Conservation (phyloP, 495 filamentous ascomycete genomes). For the Aspergillus biplanus region DNA sequence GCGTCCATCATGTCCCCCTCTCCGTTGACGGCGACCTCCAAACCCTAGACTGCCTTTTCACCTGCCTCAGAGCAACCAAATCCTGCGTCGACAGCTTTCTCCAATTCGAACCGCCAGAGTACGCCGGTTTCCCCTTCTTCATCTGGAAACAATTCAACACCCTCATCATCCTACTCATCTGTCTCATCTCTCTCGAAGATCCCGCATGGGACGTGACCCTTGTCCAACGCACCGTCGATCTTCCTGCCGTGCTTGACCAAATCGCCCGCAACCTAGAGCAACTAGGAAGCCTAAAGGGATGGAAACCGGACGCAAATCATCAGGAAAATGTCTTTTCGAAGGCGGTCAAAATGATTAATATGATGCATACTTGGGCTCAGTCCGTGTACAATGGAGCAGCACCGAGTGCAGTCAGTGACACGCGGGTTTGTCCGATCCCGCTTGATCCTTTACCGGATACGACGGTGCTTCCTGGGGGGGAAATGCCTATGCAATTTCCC, state of each 20-base stretch:
- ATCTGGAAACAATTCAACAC: slow-evolving; percentile 27
- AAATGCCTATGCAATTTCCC: not conserved
- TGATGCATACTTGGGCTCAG: too few relatives aligned
- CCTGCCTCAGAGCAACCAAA: slow-evolving; percentile 28
- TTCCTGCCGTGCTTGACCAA: slow-evolving; percentile 34
- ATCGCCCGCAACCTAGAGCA: slow-evolving; percentile 25
- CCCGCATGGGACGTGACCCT: slow-evolving; percentile 37
- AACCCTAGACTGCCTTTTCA: slow-evolving; percentile 18
- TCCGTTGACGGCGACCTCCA: slow-evolving; percentile 18
- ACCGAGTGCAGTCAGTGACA: too few relatives aligned
- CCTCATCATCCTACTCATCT: slow-evolving; percentile 29
- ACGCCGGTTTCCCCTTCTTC: slow-evolving; percentile 23
- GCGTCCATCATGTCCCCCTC: slow-evolving; percentile 35
- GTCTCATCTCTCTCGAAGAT: slow-evolving; percentile 37
- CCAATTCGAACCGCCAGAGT: slow-evolving; percentile 27
- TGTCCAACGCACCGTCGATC: slow-evolving; percentile 32
- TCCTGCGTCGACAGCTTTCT: slow-evolving; percentile 31
- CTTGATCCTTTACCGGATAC: not conserved
- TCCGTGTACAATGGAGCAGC: too few relatives aligned
- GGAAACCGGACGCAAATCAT: not conserved
- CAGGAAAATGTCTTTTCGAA: slow-evolving; percentile 10
- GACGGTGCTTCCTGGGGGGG: too few relatives aligned
- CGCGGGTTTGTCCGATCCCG: too few relatives aligned
- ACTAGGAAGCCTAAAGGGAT: not conserved
- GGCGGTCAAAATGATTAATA: too few relatives aligned